Base-by-base conservation (phyloP, 2,329 filamentous ascomycete species). In the Colletotrichum tropicicola region DNA sequence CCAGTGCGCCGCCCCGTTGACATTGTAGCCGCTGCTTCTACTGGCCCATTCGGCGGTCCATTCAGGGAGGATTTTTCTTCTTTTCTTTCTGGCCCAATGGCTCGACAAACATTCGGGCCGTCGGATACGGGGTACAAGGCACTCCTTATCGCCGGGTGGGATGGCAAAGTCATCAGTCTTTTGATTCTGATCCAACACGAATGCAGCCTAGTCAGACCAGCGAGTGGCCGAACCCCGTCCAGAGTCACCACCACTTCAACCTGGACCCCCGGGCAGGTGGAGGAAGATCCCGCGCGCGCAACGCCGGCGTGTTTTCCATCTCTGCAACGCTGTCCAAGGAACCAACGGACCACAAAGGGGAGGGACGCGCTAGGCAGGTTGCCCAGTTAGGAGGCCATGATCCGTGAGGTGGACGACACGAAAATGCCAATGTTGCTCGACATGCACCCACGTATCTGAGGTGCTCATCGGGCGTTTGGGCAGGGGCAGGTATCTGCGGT, bases 221-320 rank as follows among this genome's bases (percentile, higher is more conserved):
- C 23, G 37, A 55, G 54, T 63, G 35, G 30, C 23, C 51, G 35
- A n/a, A 35, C 25, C 51, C 51, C 35, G 25, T 53, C 17, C 23
- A 30, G 27, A 45, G 52, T 44, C 17, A 32, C 27, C 45, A 44
- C 27, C 41, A 64, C 41, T 32, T 54, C 48, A 23, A 47, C 25
- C 37, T 43, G 10, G 15, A 19, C 43, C 49, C 49, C 13, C 35
- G 28, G 56, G 41, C n/a, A 55, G 25, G 57, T 45, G 49, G 43
- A 44, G 49, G 57, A 61, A 39, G 49, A 61, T 65, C 32, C 43
- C 57, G 49, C 61, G 58, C 43, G 47, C 37, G 35, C 57, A 54
- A 54, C 57, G 56, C 56, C 49, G 35, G 44, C 52, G 27, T 49
- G 41, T 55, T 32, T 41, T 28, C 37, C 43, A 30, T 15, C 23